Percentiles rank a stretch among this genome's conserved stretches.
These are phyloP conservation scores for Psilocybe cubensis DNA, from an alignment of 768 basidiomycete genomes.

Conservation along the genomic window DNA sequence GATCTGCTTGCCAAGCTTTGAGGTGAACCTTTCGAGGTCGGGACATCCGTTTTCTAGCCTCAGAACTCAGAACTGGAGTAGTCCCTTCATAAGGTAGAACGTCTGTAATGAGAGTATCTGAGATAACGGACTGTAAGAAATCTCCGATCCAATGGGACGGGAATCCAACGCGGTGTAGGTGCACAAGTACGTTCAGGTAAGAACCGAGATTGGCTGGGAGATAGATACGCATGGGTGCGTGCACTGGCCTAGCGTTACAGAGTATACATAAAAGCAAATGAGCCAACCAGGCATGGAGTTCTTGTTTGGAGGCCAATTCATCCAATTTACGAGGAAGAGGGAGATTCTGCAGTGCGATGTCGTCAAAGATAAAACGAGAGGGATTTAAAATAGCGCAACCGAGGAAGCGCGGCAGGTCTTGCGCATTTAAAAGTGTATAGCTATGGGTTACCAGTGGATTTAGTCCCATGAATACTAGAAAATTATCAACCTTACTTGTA, in stretches of 20 bases:
- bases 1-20: slow-evolving; percentile 17
- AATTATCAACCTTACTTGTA: slow-evolving; percentile 8
- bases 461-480: not conserved
- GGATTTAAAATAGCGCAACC: slow-evolving; percentile 14
- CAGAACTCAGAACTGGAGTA: slow-evolving; percentile 13
- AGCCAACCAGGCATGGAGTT: slow-evolving; percentile 21
- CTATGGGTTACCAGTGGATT: not conserved
- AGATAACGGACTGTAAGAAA: slow-evolving; percentile 20
- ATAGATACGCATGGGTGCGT: slow-evolving; percentile 17
- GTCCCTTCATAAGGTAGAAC: slow-evolving; percentile 11
- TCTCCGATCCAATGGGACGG: slow-evolving; percentile 27
- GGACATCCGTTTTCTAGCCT: not conserved
- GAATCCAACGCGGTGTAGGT: slow-evolving; percentile 19
- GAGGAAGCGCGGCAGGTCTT: slow-evolving; percentile 11
- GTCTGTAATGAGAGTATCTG: slow-evolving; percentile 19
- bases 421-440: slow-evolving; percentile 13
- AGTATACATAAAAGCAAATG: slow-evolving; percentile 19
- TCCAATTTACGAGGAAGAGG: slow-evolving; percentile 14
- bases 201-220: slow-evolving; percentile 20
- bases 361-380: slow-evolving; percentile 8
- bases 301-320: slow-evolving; percentile 17
- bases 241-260: slow-evolving; percentile 13
- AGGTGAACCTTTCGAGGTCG: slow-evolving; percentile 16
- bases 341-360: slow-evolving; percentile 16
- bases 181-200: slow-evolving; percentile 17